These are phyloP conservation scores for Fusarium illudens DNA, from an alignment of 2,329 filamentous ascomycete genomes.

Conservation along the genomic window DNA sequence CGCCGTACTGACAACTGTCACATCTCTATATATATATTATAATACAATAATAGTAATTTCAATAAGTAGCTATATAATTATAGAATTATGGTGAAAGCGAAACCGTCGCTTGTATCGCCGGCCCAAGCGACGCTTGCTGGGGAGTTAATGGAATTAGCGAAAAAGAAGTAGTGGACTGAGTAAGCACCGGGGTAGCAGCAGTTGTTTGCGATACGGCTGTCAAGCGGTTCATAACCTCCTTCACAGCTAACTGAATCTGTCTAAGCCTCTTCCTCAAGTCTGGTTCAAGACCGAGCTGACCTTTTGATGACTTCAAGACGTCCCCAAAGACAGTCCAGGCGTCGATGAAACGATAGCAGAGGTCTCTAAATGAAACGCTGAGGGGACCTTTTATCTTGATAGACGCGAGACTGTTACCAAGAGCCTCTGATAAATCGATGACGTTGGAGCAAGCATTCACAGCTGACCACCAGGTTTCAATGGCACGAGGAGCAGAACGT, in stretches of 20 bases:
- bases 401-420: background rate
- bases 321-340: background rate
- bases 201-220: background rate
- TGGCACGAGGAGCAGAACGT: background rate
- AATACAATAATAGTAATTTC: too few relatives aligned
- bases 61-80: too few relatives aligned
- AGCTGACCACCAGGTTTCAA: background rate
- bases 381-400: background rate
- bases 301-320: background rate
- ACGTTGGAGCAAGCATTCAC: background rate
- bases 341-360: background rate
- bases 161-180: background rate
- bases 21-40: too few relatives aligned
- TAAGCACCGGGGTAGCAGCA: too few relatives aligned
- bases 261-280: background rate
- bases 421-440: background rate
- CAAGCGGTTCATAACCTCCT: background rate
- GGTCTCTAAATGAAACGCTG: background rate
- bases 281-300: background rate
- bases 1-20: too few relatives aligned
- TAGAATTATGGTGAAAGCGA: background rate
- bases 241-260: background rate
- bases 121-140: background rate
- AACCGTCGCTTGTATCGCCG: background rate
- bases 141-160: background rate